These are phyloP conservation scores for Lodderomyces margitis DNA, from an alignment of 1,139 yeast genomes.

Conservation along the genomic window DNA sequence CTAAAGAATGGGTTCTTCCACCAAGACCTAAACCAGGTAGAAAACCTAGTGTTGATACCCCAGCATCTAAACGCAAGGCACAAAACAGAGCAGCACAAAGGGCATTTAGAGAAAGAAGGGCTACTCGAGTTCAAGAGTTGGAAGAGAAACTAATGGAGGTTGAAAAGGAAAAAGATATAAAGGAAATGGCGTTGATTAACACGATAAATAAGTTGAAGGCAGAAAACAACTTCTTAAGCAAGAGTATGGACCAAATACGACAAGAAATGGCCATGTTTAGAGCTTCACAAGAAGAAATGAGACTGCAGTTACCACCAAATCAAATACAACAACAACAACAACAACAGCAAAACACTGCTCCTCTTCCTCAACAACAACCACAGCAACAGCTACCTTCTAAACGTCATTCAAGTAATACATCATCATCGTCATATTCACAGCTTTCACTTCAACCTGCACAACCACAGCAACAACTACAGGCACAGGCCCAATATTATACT, in stretches of 20 bases:
- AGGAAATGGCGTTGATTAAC: slow-evolving; percentile 59
- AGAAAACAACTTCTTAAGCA: slow-evolving; percentile 38
- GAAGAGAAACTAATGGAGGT: slow-evolving; percentile 54
- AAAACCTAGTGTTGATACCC: slow-evolving; percentile 75
- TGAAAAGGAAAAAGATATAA: slow-evolving; percentile 60
- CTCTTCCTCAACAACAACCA: slow-evolving; percentile 6
- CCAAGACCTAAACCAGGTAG: slow-evolving; percentile 91
- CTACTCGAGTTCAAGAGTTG: slow-evolving; percentile 54
- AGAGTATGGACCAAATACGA: slow-evolving; percentile 37
- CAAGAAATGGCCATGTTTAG: slow-evolving; percentile 22
- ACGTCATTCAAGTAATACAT: slow-evolving; percentile 5
- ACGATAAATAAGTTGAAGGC: slow-evolving; percentile 42
- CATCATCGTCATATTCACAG: slow-evolving; percentile 5
- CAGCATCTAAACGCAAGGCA: slow-evolving; percentile 79
- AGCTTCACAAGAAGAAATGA: slow-evolving; percentile 11
- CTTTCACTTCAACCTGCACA: background rate
- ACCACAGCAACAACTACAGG: slow-evolving; percentile 3
- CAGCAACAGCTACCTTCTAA: slow-evolving; percentile 6
- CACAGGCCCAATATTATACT: background rate
- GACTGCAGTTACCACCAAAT: slow-evolving; percentile 7
- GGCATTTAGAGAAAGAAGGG: slow-evolving; percentile 83
- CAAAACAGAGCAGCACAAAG: slow-evolving; percentile 96
- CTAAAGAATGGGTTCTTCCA: slow-evolving; percentile 90
- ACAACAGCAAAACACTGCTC: slow-evolving; percentile 4
- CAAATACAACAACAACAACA: slow-evolving; percentile 5